These are phyloP conservation scores for Zygnema cylindricum DNA, from an alignment of 139 green algal genomes.

Conservation along the genomic window DNA sequence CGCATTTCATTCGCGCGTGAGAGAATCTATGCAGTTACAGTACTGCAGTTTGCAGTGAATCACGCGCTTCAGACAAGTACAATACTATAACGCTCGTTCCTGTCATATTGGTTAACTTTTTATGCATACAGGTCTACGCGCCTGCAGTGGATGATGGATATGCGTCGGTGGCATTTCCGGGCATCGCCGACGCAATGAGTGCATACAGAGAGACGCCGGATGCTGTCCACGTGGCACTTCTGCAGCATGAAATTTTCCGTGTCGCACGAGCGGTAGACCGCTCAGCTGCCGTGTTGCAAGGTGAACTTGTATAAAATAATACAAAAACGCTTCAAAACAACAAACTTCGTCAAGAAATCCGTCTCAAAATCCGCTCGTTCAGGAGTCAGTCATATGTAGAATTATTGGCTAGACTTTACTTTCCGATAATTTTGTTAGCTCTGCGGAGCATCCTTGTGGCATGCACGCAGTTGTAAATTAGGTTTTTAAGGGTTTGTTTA, in stretches of 20 bases:
- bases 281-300: constrained; percentile 10
- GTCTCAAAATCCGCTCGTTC: too few species aligned
- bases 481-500: too few species aligned
- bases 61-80: background rate
- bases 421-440: too few species aligned
- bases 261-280: constrained; percentile 18
- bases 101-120: too few species aligned
- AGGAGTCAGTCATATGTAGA: too few species aligned
- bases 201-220: background rate
- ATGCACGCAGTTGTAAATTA: background rate
- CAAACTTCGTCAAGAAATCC: too few species aligned
- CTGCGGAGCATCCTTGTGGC: too few species aligned
- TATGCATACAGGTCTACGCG: constrained; percentile 47
- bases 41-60: constrained; percentile 10
- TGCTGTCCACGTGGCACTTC: background rate
- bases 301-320: constrained; percentile 14
- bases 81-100: too few species aligned
- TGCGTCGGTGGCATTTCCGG: constrained; percentile 28
- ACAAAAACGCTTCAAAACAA: too few species aligned
- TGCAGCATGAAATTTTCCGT: constrained; percentile 51
- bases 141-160: constrained; percentile 45
- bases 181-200: constrained; percentile 28
- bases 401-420: too few species aligned
- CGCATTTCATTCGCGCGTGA: too few species aligned
- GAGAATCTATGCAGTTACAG: background rate